Conservation (phyloP, 129 eudicot species). For the Flaveria sonorensis region DNA sequence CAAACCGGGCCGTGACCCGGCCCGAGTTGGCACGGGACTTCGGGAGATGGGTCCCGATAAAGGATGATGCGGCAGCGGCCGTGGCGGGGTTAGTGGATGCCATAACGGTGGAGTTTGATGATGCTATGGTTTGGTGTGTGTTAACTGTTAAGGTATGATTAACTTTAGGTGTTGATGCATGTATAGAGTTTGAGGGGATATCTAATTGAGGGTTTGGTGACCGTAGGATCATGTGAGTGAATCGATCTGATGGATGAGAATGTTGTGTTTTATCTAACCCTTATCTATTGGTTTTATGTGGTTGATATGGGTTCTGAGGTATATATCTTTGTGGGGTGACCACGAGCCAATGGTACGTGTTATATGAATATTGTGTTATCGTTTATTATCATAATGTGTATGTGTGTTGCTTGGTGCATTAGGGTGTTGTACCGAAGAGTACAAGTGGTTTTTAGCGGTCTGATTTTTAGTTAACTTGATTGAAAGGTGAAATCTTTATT, state of each 20-base stretch:
- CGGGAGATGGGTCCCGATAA: too few relatives aligned
- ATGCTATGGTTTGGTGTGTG: constrained; percentile 10
- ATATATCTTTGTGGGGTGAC: not conserved
- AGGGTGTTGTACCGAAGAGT: not conserved
- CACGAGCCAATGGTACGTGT: not conserved
- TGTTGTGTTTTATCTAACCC: constrained; percentile 65
- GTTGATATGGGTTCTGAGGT: not conserved
- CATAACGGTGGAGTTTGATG: constrained; percentile 9
- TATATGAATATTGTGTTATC: not conserved
- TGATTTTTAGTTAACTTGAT: too few relatives aligned
- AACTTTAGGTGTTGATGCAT: constrained; percentile 6
- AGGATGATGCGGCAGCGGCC: too few relatives aligned
- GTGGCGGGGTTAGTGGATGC: constrained; percentile 10
- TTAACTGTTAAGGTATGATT: not conserved
- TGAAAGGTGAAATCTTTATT: too few relatives aligned
- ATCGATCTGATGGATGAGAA: constrained; percentile 65
- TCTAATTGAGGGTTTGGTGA: constrained; percentile 31
- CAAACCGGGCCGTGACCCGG: constrained; percentile 65
- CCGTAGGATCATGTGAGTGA: constrained; percentile 62
- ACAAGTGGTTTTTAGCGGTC: not conserved
- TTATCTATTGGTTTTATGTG: constrained; percentile 56
- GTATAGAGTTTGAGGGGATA: constrained; percentile 42
- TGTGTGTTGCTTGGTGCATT: not conserved
- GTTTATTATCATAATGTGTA: too few relatives aligned
- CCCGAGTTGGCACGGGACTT: constrained; percentile 48